A percentile compares a stretch with the other conserved stretches of the same genome.
These are phyloP conservation scores for Tripidium arundinaceum DNA, from an alignment of 202 grass and related monocot species.

Conservation along the genomic window DNA sequence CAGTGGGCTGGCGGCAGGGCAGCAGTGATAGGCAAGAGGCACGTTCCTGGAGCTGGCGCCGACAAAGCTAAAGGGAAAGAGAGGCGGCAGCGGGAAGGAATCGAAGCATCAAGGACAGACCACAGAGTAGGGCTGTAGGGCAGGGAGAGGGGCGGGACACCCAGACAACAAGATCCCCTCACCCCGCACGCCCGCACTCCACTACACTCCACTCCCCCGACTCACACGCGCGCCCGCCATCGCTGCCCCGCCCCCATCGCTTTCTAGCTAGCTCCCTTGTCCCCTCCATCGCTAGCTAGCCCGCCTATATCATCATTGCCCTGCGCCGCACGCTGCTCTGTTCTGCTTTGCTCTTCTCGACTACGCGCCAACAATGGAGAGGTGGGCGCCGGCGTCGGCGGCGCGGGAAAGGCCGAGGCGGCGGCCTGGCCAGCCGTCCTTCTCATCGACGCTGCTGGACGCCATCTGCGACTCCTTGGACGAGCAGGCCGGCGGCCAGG, in stretches of 20 bases:
- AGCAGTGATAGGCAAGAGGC: background rate
- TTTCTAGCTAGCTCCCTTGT: background rate
- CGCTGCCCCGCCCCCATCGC: background rate
- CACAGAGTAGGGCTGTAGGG: too few species aligned
- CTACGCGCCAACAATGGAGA: too few species aligned
- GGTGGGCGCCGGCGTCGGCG: constrained; percentile 19
- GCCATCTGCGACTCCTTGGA: constrained; percentile 88
- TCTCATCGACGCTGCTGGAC: constrained; percentile 91
- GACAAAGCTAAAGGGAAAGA: constrained; percentile 30
- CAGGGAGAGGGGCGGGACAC: background rate
- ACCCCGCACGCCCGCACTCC: constrained; percentile 42
- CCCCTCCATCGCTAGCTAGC: background rate
- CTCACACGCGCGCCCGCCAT: constrained; percentile 38
- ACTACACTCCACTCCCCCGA: constrained; percentile 21
- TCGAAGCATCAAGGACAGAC: background rate
- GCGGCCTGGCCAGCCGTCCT: constrained; percentile 56
- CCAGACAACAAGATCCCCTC: constrained; percentile 33
- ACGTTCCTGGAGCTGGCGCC: constrained; percentile 21
- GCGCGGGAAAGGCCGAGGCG: constrained; percentile 14
- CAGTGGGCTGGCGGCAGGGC: background rate
- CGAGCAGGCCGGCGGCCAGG: constrained; percentile 17
- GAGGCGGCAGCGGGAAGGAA: constrained; percentile 22
- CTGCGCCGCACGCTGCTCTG: background rate
- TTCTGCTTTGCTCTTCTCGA: background rate
- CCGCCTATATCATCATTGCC: constrained; percentile 19